A percentile compares a stretch with the other conserved stretches of the same genome.
These are phyloP conservation scores for Aspergillus ibericus DNA, from an alignment of 2,329 filamentous ascomycete genomes.

Conservation along the genomic window DNA sequence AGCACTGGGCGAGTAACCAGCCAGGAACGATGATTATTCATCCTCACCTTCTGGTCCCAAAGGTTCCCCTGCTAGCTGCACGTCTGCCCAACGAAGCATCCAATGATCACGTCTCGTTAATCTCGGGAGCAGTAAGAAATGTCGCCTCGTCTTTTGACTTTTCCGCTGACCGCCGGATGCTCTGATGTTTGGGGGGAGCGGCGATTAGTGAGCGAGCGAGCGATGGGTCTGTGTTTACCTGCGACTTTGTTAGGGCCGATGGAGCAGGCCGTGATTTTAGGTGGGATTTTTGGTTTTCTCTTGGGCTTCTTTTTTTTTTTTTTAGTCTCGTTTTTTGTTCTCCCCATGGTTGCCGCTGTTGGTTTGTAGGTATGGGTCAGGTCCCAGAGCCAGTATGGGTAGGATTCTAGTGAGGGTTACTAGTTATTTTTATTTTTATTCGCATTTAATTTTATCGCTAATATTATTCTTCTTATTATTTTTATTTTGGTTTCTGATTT, in stretches of 20 bases:
- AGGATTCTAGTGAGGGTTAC: background rate
- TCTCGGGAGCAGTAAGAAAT: conserved; percentile 32
- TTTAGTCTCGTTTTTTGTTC: background rate
- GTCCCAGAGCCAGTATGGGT: background rate
- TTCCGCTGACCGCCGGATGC: conserved; percentile 30
- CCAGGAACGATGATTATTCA: conserved; percentile 6
- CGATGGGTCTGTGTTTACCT: conserved; percentile 8
- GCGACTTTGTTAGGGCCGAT: background rate
- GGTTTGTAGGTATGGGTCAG: background rate
- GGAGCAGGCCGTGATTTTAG: conserved; percentile 7
- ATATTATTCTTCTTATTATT: background rate
- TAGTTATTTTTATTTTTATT: conserved; percentile 2
- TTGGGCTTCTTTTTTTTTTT: conserved; percentile 2
- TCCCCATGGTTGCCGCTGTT: conserved; percentile 2
- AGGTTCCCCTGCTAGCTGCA: conserved; percentile 25
- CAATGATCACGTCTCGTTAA: conserved; percentile 31
- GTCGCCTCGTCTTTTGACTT: conserved; percentile 33
- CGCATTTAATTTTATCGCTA: background rate
- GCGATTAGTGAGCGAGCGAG: conserved; percentile 9
- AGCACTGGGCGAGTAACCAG: conserved; percentile 10
- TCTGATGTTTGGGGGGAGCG: conserved; percentile 6
- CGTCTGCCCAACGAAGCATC: conserved; percentile 41
- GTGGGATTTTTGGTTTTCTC: conserved; percentile 4
- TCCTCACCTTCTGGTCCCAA: conserved; percentile 11
- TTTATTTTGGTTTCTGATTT: conserved; percentile 4